Base-by-base conservation (phyloP, 768 basidiomycete genomes). In the Grammothele lineata region DNA sequence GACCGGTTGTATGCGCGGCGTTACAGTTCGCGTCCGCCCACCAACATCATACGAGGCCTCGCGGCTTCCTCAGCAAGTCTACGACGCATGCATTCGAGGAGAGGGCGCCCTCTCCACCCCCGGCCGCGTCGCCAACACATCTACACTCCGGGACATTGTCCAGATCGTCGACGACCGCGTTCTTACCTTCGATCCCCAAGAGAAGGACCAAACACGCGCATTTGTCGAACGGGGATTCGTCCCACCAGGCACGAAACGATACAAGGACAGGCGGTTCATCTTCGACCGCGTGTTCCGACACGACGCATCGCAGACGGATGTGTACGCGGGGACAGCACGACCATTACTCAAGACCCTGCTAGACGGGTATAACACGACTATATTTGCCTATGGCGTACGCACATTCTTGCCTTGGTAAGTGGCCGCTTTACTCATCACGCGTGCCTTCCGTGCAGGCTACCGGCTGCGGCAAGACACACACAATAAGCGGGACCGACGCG, bases 381-480 rank as follows among this genome's bases (percentile, higher is more conserved):
- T 97, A 8, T 98, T 99, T 71, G 96, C 96, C 3, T 99, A 99
- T 65, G 96, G 96, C 30, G 96, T 98, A 66, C 65, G 89, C 37
- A 52, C 51, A 18, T 41, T 26, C 25, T 39, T 26, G 45, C 21
- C 18, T 37, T 14, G n/a, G n/a, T 34, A 37, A 21, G 41, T 42
- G 47, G 40, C 8, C 30, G 32, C 5, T n/a, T 9, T 7, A 34
- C 17, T 44, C 21, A 45, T 33, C 7, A n/a, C n/a, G n/a, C n/a
- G n/a, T n/a, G n/a, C 6, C 9, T 2, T 9, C 22, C 21, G 19
- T 19, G n/a, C 60, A 98, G 96, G 96, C 96, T 19, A 98, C 96
- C n/a, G 96, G 96, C n/a, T 98, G 96, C 64, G 96, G 96, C 54
- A 99, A 99, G 69, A 99, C 96, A 4, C 94, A 98, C 67, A 99